Base-by-base conservation (phyloP, 2,329 filamentous ascomycete species). In the Colletotrichum lupini region DNA sequence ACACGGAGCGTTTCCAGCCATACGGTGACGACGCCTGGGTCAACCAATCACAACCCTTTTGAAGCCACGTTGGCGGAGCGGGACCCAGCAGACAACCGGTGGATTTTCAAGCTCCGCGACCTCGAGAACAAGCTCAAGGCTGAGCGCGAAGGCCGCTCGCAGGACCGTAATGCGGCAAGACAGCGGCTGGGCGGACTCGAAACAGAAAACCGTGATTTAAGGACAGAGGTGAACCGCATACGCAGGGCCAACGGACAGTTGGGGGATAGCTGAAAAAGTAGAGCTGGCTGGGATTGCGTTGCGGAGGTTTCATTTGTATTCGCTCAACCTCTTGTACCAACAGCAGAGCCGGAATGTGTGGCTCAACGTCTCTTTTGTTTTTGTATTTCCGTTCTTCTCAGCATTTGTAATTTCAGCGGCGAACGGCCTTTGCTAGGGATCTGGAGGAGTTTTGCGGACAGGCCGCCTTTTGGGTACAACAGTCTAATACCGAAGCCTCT, bases 51-150 rank as follows among this genome's bases (percentile, higher is more conserved):
- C 26, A 75, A 75, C 14, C 74, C 74, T 2, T 75, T 62, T n/a
- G 74, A 75, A 35, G 53, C 59, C 57, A 59, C 73, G 19, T 79
- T 80, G 8, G 81, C 82, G 5, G 77, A 83, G 32, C 82, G 85
- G 6, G 74, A 77, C 26, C n/a, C 75, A 37, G 78, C 76, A 7
- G 93, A 96, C 77, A 92, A 94, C 76, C 91, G 93, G 76, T 98
- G 95, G 94, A 91, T 97, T 76, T 90, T 97, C 75, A 87, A 97
- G 7, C 87, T 98, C 42, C 91, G 94, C 70, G 95, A 98, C 80
- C 86, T 98, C 77, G 97, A 99, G 85, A 89, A 92, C 76, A 91
- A 97, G 77, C 87, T 99, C 22, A 97, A 98, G 82, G 92, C 94
- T 58, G 97, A 99, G 84, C 87, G 97, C 16, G 97, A 98, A 82